A percentile compares a stretch with the other conserved stretches of the same genome.
Evolutionary conservation across 371 early-diverging fungal genomes (phyloP).

Genomic region (Smittium culicis): DNA sequence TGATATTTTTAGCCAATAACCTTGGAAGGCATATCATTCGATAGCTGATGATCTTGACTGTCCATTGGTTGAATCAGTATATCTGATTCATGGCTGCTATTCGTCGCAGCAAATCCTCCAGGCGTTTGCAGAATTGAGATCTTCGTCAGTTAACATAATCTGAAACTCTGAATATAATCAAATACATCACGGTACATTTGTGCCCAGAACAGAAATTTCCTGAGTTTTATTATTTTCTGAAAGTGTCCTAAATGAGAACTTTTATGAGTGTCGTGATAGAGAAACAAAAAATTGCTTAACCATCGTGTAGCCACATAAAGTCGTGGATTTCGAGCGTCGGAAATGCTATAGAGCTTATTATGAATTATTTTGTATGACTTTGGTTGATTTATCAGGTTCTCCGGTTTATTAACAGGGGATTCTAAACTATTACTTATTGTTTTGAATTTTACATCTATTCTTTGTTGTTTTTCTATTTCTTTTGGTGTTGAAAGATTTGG

Average conservation of each 20-base stretch:
- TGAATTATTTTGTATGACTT: neutral
- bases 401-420: neutral
- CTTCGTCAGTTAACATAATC: neutral
- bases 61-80: neutral
- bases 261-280: neutral
- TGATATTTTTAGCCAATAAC: neutral
- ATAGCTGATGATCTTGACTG: neutral
- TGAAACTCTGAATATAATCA: neutral
- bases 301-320: neutral
- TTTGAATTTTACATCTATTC: neutral
- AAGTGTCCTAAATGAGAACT: neutral
- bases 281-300: neutral
- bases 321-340: neutral
- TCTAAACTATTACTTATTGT: neutral
- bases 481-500: neutral
- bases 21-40: neutral
- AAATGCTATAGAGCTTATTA: neutral
- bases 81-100: neutral
- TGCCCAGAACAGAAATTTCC: neutral
- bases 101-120: neutral
- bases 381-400: neutral
- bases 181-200: neutral
- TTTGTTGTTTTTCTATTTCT: neutral
- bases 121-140: neutral
- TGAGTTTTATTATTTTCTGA: neutral